Base-by-base conservation (phyloP, 169 alveolate species). In the Eimeria zaria region DNA sequence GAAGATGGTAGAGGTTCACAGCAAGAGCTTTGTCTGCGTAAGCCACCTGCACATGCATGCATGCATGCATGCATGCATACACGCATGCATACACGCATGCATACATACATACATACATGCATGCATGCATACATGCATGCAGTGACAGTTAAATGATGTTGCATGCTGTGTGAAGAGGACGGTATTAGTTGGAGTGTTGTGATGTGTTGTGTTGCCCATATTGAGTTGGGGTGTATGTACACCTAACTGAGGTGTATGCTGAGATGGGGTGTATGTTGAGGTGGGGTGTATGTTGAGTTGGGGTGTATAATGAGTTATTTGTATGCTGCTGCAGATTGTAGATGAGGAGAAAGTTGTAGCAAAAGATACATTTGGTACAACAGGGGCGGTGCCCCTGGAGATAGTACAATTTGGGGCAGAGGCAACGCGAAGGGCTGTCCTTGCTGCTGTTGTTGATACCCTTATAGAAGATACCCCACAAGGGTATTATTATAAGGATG, bases 1-100 rank as follows among this genome's bases (percentile, higher is more conserved):
- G 91, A 98, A 97, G 95, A 91, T 98, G 87, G 98, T 98, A 20
- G 99, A 98, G 64, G 91, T 91, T 30, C 90, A 95, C 76, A 97
- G 99, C 24, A 91, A 97, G 69, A 41, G 97, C 44, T 91, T 98
- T 41, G 93, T 98, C 84, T 97, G 98, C 41, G 81, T 67, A 36
- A 22, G 46, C 11, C 18, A 3, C 60, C 87, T 33, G 30, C 53
- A 76, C 27, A 27, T 41, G 36, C 7, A 76, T 76, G 36, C 87
- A 39, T 39, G 36, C 60, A 46, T 24, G 36, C 64, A 8, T 39
- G 18, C 30, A 46, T 9, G 30, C 12, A 46, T 16, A 60, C 55
- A 74, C 39, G 85, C 46, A 74, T 74, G 55, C n/a, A 27, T 30
- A 60, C 1, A 60, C 18, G 85, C 55, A 74, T 74, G 85, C 46